A percentile compares a stretch with the other conserved stretches of the same genome.
Conservation (phyloP, 257 asterid species). For the Solanum pennellii region DNA sequence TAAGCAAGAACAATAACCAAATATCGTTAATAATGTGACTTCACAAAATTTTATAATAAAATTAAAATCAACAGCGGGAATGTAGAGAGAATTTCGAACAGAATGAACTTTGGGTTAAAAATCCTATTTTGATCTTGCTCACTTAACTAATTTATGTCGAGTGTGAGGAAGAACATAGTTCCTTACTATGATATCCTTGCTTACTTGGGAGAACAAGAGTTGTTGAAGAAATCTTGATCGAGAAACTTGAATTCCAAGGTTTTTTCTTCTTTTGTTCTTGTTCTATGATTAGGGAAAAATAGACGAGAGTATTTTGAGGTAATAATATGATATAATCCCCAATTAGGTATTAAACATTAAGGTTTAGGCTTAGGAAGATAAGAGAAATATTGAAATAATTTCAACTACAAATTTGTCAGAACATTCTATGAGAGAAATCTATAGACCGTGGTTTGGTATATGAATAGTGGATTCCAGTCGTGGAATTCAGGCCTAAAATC, state of each 20-base stretch:
- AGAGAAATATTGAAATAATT: background rate
- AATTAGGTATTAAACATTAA: background rate
- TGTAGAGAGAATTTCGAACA: background rate
- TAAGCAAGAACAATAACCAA: background rate
- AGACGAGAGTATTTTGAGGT: background rate
- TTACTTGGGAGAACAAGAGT: background rate
- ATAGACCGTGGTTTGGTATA: background rate
- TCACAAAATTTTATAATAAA: no score
- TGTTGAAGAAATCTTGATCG: background rate
- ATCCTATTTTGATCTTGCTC: background rate
- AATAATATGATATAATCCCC: background rate
- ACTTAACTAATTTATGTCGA: background rate
- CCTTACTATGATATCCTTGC: background rate
- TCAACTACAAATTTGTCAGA: background rate
- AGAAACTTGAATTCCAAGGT: background rate
- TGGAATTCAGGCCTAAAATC: background rate
- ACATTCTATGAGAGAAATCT: background rate
- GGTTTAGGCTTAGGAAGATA: background rate
- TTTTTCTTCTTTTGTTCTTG: background rate
- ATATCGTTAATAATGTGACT: background rate
- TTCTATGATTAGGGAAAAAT: background rate
- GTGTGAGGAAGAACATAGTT: background rate
- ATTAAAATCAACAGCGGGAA: background rate
- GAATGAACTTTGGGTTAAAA: background rate
- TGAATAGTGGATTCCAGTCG: no score